Percentiles rank a stretch among this genome's conserved stretches.
Evolutionary conservation across 208 protist species (phyloP).

Genomic region (Leptomonas pyrrhocoris): DNA sequence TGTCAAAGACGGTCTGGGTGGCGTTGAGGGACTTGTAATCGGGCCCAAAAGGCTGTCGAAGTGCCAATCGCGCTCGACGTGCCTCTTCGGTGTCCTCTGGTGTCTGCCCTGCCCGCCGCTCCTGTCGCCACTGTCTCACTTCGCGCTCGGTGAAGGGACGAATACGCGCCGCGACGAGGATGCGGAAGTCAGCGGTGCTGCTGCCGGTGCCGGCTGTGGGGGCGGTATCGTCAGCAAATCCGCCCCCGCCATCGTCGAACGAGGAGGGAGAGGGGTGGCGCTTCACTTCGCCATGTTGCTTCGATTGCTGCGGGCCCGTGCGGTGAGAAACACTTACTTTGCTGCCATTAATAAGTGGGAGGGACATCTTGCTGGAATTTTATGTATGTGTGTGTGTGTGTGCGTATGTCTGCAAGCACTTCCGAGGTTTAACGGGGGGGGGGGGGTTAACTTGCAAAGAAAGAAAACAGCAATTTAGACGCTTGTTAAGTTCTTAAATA

Average conservation of each 20-base stretch:
- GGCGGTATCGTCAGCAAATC: background rate
- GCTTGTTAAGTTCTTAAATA: too few species aligned
- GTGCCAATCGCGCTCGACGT: conserved; percentile 6
- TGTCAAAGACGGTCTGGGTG: background rate
- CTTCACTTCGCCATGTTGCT: background rate
- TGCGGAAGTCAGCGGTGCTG: conserved; percentile 37
- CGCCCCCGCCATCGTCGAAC: background rate
- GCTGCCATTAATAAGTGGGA: background rate
- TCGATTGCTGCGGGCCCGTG: background rate
- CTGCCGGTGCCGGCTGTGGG: background rate
- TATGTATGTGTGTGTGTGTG: conserved; percentile 12
- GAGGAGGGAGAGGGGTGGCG: background rate
- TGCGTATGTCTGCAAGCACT: background rate
- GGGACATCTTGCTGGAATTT: background rate
- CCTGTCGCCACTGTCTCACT: conserved; percentile 36
- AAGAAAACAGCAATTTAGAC: too few species aligned
- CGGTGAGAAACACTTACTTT: background rate
- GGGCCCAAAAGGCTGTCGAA: conserved; percentile 53
- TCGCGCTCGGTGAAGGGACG: conserved; percentile 58
- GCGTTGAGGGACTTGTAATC: conserved; percentile 21
- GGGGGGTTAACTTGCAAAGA: too few species aligned
- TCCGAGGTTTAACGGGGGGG: background rate
- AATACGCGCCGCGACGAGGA: conserved; percentile 65
- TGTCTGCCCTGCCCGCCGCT: conserved; percentile 11
- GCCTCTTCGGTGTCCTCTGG: conserved; percentile 16